These are phyloP conservation scores for Ceratobasidium sp. DNA, from an alignment of 1,284 basidiomycete genomes.

Conservation along the genomic window DNA sequence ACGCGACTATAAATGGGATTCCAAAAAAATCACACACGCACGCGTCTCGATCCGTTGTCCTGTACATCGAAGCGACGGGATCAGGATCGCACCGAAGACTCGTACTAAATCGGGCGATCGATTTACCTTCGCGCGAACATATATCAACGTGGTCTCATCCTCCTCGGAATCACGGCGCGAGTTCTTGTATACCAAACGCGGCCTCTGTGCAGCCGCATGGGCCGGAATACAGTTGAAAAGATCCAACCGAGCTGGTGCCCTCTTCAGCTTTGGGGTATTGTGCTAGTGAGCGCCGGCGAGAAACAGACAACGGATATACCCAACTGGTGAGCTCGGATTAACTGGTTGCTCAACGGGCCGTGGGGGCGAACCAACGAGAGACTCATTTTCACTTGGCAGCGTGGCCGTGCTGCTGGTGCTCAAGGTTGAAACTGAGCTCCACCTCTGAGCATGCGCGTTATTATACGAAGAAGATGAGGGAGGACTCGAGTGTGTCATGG, in stretches of 20 bases:
- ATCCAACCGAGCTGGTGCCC: background rate
- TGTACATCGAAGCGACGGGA: background rate
- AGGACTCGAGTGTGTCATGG: too few species aligned
- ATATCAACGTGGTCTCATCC: background rate
- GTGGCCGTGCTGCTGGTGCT: background rate
- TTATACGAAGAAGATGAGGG: too few species aligned
- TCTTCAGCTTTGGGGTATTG: conserved; percentile 1
- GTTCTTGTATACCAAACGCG: background rate
- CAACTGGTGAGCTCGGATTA: background rate
- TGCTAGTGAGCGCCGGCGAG: background rate
- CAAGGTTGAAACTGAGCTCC: background rate
- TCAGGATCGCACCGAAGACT: background rate
- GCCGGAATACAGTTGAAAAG: conserved; percentile 1
- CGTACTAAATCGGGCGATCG: background rate
- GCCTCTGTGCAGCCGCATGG: background rate
- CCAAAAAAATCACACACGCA: background rate
- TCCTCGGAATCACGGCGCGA: conserved; percentile 1
- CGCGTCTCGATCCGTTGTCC: background rate
- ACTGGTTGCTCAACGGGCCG: background rate
- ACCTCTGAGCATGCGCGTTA: too few species aligned
- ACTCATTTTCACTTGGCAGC: background rate
- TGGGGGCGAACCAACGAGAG: background rate
- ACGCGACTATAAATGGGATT: too few species aligned
- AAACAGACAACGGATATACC: background rate
- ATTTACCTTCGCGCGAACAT: conserved; percentile 6